Conservation (phyloP, 306 rosid genomes). For the Ammopiptanthus mongolicus region DNA sequence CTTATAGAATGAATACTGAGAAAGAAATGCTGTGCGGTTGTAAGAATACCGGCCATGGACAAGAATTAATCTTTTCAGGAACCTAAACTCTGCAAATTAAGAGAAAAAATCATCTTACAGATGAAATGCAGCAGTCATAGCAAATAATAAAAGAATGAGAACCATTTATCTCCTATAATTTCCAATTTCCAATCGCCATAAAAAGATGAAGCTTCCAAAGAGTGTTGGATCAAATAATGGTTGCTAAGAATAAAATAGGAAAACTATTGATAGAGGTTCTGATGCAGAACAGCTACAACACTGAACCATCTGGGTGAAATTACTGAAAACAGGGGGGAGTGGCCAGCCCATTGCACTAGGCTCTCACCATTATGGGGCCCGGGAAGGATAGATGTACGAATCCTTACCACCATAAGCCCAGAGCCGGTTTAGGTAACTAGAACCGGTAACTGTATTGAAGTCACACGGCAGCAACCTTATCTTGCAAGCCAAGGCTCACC, state of each 20-base stretch:
- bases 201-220: background rate
- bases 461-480: no score
- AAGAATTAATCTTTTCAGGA: slow-evolving; percentile 83
- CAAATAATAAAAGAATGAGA: slow-evolving; percentile 4
- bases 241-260: background rate
- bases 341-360: no score
- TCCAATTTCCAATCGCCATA: slow-evolving; percentile 7
- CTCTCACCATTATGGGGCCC: no score
- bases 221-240: slow-evolving; percentile 18
- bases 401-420: no score
- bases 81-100: slow-evolving; percentile 82
- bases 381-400: no score
- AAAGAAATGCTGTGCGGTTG: slow-evolving; percentile 92
- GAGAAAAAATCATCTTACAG: slow-evolving; percentile 14
- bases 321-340: background rate
- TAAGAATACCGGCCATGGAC: slow-evolving; percentile 98
- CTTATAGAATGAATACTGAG: slow-evolving; percentile 95
- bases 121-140: slow-evolving; percentile 9
- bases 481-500: no score
- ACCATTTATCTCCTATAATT: slow-evolving; percentile 8
- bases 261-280: background rate
- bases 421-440: no score
- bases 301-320: background rate
- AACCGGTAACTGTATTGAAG: no score
- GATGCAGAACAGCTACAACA: background rate